phyloP scores from a whole-genome alignment of 2,329 filamentous ascomycete genomes.

The Exophiala lecanii-corni region DNA sequence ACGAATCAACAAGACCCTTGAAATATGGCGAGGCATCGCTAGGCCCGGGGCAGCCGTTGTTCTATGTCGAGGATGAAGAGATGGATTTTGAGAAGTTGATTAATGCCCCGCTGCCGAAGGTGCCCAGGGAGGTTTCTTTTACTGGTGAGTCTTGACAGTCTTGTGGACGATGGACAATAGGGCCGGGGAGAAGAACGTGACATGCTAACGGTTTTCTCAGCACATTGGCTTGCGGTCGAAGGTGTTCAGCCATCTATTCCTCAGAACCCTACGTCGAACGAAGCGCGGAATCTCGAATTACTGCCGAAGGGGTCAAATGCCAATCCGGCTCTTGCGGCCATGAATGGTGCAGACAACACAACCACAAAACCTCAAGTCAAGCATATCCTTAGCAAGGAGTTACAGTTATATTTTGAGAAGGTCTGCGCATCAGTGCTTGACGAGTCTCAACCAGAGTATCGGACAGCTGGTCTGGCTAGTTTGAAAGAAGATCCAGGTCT shows the following conservation, averaged over 20 bases:
- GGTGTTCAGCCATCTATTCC: slow-evolving; percentile 95
- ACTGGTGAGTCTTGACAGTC: slow-evolving; percentile 57
- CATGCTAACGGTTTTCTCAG: slow-evolving; percentile 41
- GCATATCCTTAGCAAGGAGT: slow-evolving; percentile 91
- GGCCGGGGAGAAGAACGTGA: too few species aligned
- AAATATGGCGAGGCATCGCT: slow-evolving; percentile 91
- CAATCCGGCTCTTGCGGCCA: slow-evolving; percentile 76
- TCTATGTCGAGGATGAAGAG: slow-evolving; percentile 97
- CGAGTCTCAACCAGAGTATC: slow-evolving; percentile 79
- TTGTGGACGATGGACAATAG: background rate
- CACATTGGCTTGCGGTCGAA: slow-evolving; percentile 96
- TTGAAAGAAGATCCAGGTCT: slow-evolving; percentile 85
- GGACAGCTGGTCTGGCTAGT: slow-evolving; percentile 78
- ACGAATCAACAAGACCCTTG: slow-evolving; percentile 84
- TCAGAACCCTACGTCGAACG: slow-evolving; percentile 85
- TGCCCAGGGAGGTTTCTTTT: slow-evolving; percentile 86
- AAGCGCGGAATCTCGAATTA: slow-evolving; percentile 77
- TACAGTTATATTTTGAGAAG: slow-evolving; percentile 95
- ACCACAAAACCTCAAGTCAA: slow-evolving; percentile 87
- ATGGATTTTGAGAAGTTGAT: slow-evolving; percentile 99
- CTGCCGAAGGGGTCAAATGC: slow-evolving; percentile 85
- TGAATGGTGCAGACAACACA: slow-evolving; percentile 77
- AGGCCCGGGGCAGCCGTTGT: slow-evolving; percentile 88
- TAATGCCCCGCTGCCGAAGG: slow-evolving; percentile 90
- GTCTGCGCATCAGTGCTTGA: slow-evolving; percentile 85